Percentiles rank a stretch among this genome's conserved stretches.
Evolutionary conservation across 1,139 yeast genomes (phyloP).

Genomic region (Yamadazyma dendronema): DNA sequence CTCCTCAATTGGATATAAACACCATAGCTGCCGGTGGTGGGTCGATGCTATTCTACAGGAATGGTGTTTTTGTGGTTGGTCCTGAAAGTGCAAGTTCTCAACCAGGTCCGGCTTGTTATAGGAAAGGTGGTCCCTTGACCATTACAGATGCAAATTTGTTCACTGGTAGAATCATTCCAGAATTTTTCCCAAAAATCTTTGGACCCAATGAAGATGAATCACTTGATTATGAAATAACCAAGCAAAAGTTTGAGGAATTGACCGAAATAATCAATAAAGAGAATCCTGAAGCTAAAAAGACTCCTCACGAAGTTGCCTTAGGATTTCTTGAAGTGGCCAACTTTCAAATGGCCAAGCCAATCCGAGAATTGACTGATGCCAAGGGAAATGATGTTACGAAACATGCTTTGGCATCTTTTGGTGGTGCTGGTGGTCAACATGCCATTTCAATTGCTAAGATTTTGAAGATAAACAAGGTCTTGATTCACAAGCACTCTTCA

Average conservation of each 20-base stretch:
- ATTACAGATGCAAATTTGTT: constrained; percentile 55
- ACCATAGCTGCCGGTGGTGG: constrained; percentile 67
- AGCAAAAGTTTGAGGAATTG: constrained; percentile 36
- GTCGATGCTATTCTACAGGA: constrained; percentile 46
- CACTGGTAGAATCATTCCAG: constrained; percentile 50
- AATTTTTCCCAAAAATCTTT: constrained; percentile 51
- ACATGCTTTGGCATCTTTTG: constrained; percentile 21
- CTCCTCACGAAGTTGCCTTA: constrained; percentile 20
- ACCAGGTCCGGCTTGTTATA: constrained; percentile 59
- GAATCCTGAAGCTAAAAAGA: constrained; percentile 23
- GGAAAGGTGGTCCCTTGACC: constrained; percentile 57
- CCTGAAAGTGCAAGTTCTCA: constrained; percentile 58
- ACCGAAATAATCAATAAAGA: constrained; percentile 42
- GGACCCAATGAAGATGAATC: constrained; percentile 52
- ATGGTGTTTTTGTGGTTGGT: constrained; percentile 53
- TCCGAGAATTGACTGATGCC: constrained; percentile 22
- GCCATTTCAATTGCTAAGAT: constrained; percentile 20
- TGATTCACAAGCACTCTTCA: too few species aligned
- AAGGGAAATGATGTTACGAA: constrained; percentile 22
- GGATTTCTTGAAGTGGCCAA: constrained; percentile 23
- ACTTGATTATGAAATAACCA: constrained; percentile 40
- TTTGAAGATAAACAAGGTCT: constrained; percentile 19
- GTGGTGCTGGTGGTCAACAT: constrained; percentile 26
- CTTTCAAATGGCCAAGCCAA: constrained; percentile 22
- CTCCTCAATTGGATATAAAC: constrained; percentile 56